Conservation (phyloP, 768 basidiomycete species). For the Jaapia argillacea region DNA sequence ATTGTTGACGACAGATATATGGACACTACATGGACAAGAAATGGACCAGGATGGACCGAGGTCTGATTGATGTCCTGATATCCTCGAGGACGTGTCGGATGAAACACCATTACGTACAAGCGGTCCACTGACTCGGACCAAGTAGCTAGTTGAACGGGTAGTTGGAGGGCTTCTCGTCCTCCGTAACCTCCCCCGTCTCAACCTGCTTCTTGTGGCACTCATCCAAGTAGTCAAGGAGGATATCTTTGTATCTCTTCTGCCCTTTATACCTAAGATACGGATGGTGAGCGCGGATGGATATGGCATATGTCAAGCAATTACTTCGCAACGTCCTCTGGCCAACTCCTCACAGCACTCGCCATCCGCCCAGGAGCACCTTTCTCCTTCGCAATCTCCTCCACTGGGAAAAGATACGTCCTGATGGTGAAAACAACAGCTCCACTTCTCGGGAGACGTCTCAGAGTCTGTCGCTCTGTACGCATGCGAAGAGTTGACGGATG, state of each 20-base stretch:
- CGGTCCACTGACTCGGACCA: no score
- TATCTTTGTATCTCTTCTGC: conserved; percentile 20
- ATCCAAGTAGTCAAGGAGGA: conserved; percentile 26
- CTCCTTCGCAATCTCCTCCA: conserved; percentile 43
- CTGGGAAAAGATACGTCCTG: conserved; percentile 49
- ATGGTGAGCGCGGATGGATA: conserved; percentile 20
- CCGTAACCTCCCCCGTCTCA: conserved; percentile 11
- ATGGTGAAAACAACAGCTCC: conserved; percentile 65
- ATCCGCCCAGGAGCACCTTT: conserved; percentile 50
- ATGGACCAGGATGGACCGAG: no score
- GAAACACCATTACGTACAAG: no score
- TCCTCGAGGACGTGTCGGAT: no score
- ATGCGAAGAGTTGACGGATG: conserved; percentile 36
- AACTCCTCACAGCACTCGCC: conserved; percentile 53
- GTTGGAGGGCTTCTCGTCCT: conserved; percentile 2
- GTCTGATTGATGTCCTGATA: no score
- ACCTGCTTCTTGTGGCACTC: conserved; percentile 23
- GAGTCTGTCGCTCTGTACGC: conserved; percentile 56
- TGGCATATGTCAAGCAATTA: conserved; percentile 21
- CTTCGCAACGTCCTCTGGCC: conserved; percentile 50
- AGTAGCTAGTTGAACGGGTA: not conserved
- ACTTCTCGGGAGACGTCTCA: conserved; percentile 50
- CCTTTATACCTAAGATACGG: conserved; percentile 22
- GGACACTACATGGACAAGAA: no score
- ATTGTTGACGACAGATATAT: no score